Percentiles rank a stretch among this genome's conserved stretches.
Evolutionary conservation across 2,329 filamentous ascomycete species (phyloP).

Genomic region (Apiospora kogelbergensis): DNA sequence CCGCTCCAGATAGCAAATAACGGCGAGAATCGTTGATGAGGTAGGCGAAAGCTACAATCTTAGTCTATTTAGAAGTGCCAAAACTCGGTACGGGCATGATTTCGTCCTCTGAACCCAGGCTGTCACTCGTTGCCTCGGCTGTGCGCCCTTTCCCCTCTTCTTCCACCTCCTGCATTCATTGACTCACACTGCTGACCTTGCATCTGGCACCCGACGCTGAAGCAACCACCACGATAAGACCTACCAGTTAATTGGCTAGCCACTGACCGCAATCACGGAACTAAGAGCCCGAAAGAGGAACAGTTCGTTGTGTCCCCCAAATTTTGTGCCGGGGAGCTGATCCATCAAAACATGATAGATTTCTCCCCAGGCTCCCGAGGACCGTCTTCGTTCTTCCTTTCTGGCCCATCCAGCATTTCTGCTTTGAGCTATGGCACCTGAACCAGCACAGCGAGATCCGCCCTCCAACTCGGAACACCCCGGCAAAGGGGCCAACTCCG

Average conservation of each 20-base stretch:
- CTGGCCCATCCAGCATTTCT: background rate
- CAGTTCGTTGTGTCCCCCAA: background rate
- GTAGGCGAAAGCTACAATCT: background rate
- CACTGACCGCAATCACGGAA: background rate
- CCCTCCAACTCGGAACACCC: background rate
- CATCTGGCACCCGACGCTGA: background rate
- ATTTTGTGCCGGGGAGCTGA: background rate
- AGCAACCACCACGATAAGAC: background rate
- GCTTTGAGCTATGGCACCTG: background rate
- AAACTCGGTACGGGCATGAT: rapidly evolving
- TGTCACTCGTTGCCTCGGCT: background rate
- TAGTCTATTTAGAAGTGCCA: background rate
- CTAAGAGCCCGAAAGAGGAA: background rate
- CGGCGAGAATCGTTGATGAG: background rate
- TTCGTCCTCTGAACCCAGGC: background rate
- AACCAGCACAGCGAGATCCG: background rate
- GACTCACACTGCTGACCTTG: background rate
- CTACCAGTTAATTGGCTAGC: background rate
- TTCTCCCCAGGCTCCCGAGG: background rate
- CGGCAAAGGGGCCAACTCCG: background rate
- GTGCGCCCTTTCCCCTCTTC: background rate
- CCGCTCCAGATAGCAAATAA: no score
- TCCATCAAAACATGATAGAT: background rate
- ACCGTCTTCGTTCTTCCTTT: background rate
- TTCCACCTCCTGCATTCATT: no score